Conservation (phyloP, 2,329 filamentous ascomycete genomes). For the Pseudogymnoascus sp. region DNA sequence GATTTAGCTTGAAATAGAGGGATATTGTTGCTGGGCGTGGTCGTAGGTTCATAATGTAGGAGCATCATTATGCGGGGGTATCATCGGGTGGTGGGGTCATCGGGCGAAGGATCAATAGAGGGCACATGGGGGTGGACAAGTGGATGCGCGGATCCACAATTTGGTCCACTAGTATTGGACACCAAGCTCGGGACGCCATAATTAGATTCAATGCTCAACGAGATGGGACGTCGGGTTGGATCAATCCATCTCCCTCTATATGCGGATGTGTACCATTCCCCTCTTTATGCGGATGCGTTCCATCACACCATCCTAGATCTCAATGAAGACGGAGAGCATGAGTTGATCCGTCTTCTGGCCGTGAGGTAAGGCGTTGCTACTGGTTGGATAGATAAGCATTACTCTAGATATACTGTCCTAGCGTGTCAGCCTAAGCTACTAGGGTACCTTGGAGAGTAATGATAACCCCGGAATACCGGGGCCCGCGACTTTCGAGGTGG, state of each 20-base stretch:
- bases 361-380: too few relatives aligned
- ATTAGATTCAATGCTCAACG: neutral
- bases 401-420: neutral
- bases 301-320: neutral
- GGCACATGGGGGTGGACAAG: neutral
- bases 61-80: too few relatives aligned
- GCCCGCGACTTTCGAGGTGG: neutral
- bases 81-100: too few relatives aligned
- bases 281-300: neutral
- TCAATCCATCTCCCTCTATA: neutral
- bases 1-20: too few relatives aligned
- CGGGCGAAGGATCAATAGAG: too few relatives aligned
- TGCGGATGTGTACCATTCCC: too few relatives aligned
- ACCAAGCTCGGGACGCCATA: neutral
- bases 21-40: too few relatives aligned
- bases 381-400: too few relatives aligned
- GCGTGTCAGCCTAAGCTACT: neutral
- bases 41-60: too few relatives aligned
- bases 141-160: neutral
- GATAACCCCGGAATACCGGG: neutral
- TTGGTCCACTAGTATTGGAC: neutral
- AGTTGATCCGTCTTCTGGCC: too few relatives aligned
- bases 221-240: neutral
- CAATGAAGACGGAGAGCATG: too few relatives aligned
- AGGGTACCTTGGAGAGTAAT: constrained; percentile 1